These are phyloP conservation scores for Pyrenophora teres DNA, from an alignment of 2,329 filamentous ascomycete genomes.

Conservation along the genomic window DNA sequence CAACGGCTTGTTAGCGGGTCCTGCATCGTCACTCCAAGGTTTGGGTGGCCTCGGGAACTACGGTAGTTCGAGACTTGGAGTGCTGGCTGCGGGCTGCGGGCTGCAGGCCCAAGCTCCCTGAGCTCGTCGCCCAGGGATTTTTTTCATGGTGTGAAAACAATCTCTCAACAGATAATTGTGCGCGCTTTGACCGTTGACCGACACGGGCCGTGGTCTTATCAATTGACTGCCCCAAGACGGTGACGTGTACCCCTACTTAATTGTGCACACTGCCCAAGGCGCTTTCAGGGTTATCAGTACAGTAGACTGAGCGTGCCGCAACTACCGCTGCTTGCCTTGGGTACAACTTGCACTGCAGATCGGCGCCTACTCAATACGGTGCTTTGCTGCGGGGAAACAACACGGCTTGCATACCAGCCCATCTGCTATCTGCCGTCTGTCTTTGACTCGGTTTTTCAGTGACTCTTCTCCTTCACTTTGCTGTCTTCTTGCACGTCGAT, in stretches of 20 bases:
- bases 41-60: constrained; percentile 2
- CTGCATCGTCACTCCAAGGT: constrained; percentile 7
- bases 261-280: neutral
- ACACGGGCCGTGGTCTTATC: neutral
- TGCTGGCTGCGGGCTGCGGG: neutral
- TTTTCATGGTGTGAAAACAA: constrained; percentile 16
- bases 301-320: constrained; percentile 21
- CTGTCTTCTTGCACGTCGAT: neutral
- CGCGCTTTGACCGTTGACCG: constrained; percentile 4
- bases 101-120: constrained; percentile 17
- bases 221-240: neutral
- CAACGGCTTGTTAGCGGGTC: constrained; percentile 9
- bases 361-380: constrained; percentile 27
- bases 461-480: neutral
- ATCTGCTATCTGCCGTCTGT: neutral
- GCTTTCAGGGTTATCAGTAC: neutral
- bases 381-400: constrained; percentile 36
- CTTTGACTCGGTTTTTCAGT: neutral
- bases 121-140: constrained; percentile 7
- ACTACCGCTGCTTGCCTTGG: constrained; percentile 28
- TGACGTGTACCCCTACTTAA: neutral
- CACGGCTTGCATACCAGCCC: constrained; percentile 17
- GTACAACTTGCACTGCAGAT: constrained; percentile 24
- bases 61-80: neutral
- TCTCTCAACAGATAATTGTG: constrained; percentile 21